Conservation (phyloP, 176 grass and related monocot genomes). For the Neostapfia colusana region DNA sequence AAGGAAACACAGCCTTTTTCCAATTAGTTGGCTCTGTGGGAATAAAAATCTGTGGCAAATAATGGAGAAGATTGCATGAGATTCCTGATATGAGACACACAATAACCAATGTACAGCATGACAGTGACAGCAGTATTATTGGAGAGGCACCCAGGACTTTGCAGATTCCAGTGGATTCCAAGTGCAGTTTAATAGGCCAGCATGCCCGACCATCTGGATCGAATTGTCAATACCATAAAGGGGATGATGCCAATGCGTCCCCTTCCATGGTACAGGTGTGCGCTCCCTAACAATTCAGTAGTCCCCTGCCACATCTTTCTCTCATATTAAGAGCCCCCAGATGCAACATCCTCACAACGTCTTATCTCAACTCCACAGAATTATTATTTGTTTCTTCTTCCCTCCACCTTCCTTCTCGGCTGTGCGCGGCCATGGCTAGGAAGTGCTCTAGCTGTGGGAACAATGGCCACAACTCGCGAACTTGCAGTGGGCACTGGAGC, state of each 20-base stretch:
- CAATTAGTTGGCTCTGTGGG: slow-evolving; percentile 33
- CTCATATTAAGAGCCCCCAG: slow-evolving; percentile 31
- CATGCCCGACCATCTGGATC: slow-evolving; percentile 27
- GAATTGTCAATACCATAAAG: slow-evolving; percentile 49
- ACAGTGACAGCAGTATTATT: slow-evolving; percentile 31
- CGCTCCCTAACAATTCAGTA: slow-evolving; percentile 38
- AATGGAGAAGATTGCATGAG: slow-evolving; percentile 26
- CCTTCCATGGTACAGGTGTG: slow-evolving; percentile 52
- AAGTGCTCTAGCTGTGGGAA: slow-evolving; percentile 90
- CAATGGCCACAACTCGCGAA: slow-evolving; percentile 96
- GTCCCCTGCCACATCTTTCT: slow-evolving; percentile 45
- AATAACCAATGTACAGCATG: slow-evolving; percentile 23
- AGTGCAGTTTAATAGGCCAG: slow-evolving; percentile 48
- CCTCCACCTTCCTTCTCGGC: not conserved
- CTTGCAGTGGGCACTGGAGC: slow-evolving; percentile 43
- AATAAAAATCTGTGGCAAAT: slow-evolving; percentile 10
- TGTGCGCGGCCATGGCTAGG: slow-evolving; percentile 56
- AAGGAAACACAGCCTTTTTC: slow-evolving; percentile 15
- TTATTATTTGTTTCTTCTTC: slow-evolving; percentile 23
- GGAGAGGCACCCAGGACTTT: slow-evolving; percentile 25
- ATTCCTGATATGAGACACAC: slow-evolving; percentile 45
- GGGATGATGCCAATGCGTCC: slow-evolving; percentile 47
- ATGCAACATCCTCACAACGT: slow-evolving; percentile 39
- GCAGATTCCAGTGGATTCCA: slow-evolving; percentile 45
- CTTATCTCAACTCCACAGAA: slow-evolving; percentile 39